phyloP scores from a whole-genome alignment of 805 yeast species.

The Nakazawaea anatomiae region DNA sequence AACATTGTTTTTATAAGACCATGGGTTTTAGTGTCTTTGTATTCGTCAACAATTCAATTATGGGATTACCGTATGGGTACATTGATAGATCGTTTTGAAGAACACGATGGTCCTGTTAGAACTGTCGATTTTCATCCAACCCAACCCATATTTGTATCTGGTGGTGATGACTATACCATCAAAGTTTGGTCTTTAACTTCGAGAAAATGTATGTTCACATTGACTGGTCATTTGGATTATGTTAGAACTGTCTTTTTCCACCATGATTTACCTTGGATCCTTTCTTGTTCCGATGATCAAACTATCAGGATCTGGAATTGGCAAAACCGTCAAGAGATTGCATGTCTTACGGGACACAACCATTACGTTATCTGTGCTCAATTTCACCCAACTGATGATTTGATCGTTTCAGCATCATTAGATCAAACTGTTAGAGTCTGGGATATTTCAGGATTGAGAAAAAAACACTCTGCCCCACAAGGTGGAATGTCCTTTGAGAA shows the following conservation, averaged over 20 bases:
- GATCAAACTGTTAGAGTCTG: constrained; percentile 99
- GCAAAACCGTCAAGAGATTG: constrained; percentile 97
- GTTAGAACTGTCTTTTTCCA: constrained; percentile 93
- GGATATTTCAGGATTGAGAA: constrained; percentile 94
- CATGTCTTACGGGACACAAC: constrained; percentile 95
- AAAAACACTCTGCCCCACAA: constrained; percentile 80
- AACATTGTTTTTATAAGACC: constrained; percentile 43
- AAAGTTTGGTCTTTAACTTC: constrained; percentile 95
- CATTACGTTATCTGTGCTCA: constrained; percentile 98
- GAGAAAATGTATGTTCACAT: constrained; percentile 85
- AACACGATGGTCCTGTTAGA: constrained; percentile 98
- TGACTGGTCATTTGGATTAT: constrained; percentile 92
- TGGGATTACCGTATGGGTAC: constrained; percentile 99
- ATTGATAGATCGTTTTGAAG: constrained; percentile 91
- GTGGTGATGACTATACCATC: constrained; percentile 94
- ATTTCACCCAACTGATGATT: constrained; percentile 93
- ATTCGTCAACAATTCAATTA: constrained; percentile 96
- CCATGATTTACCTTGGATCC: constrained; percentile 94
- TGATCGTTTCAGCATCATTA: constrained; percentile 90
- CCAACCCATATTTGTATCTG: constrained; percentile 93
- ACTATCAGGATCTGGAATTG: constrained; percentile 99
- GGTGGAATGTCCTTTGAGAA: constrained; percentile 43
- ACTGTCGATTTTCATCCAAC: constrained; percentile 95
- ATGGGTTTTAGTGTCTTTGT: constrained; percentile 92
- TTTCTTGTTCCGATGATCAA: constrained; percentile 95